Conservation (phyloP, 179 eudicot species). For the Beta lomatogona region DNA sequence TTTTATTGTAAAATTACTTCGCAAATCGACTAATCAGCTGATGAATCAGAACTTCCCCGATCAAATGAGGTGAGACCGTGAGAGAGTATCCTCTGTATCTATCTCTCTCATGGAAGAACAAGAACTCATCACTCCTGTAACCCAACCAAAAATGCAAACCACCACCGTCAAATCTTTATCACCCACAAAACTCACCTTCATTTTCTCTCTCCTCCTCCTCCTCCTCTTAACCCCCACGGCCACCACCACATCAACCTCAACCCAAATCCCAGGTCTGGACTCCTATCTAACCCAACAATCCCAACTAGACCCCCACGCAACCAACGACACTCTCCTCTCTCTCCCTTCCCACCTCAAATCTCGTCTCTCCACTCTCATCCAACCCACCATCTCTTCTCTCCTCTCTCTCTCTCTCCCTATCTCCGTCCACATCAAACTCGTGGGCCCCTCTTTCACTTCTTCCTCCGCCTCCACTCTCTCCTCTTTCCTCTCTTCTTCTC, state of each 20-base stretch:
- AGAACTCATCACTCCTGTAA: too few species aligned
- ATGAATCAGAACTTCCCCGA: too few species aligned
- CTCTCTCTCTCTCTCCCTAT: conserved; percentile 55
- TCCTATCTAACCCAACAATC: conserved; percentile 63
- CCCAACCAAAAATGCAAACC: not conserved
- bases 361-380: conserved; percentile 30
- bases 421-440: conserved; percentile 64
- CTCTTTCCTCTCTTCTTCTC: conserved; percentile 37
- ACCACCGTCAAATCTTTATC: too few species aligned
- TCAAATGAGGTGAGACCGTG: too few species aligned
- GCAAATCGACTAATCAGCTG: too few species aligned
- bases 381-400: conserved; percentile 48
- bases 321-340: conserved; percentile 65
- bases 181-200: not conserved
- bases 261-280: conserved; percentile 63
- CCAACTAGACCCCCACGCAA: conserved; percentile 61
- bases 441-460: conserved; percentile 60
- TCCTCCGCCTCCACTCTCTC: conserved; percentile 41
- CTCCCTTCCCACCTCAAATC: conserved; percentile 57
- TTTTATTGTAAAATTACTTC: too few species aligned
- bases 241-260: conserved; percentile 14
- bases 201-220: not conserved
- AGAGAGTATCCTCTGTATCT: too few species aligned
- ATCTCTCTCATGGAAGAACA: too few species aligned
- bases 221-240: conserved; percentile 34